phyloP scores from a whole-genome alignment of 2,329 filamentous ascomycete genomes.

The Davidsoniella neocaledoniae region DNA sequence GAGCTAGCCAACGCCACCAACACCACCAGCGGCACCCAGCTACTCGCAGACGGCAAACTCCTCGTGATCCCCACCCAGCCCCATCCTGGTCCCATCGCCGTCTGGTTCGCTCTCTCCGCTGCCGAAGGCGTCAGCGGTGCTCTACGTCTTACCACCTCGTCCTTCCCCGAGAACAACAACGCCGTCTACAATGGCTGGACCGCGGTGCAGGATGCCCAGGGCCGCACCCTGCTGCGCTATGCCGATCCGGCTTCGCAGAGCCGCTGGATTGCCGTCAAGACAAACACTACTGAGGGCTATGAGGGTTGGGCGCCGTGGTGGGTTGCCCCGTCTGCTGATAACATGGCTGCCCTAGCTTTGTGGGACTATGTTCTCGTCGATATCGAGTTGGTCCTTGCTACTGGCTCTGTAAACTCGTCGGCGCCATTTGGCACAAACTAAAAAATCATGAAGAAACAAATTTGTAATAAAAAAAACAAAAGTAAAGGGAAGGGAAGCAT shows the following conservation, averaged over 20 bases:
- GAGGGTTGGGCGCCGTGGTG: conserved; percentile 12
- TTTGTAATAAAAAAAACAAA: neutral
- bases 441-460: neutral
- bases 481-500: neutral
- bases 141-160: conserved; percentile 2
- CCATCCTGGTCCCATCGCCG: conserved; percentile 5
- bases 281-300: conserved; percentile 9
- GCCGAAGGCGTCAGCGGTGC: neutral
- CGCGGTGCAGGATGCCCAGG: neutral
- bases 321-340: conserved; percentile 2
- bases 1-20: neutral
- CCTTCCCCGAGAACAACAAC: conserved; percentile 4
- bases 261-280: conserved; percentile 12
- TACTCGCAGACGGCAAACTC: neutral
- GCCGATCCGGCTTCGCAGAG: neutral
- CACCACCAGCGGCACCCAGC: neutral
- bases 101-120: conserved; percentile 4
- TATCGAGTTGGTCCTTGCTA: conserved; percentile 10
- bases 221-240: conserved; percentile 5
- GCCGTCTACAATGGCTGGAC: conserved; percentile 6
- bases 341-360: neutral
- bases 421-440: conserved; percentile 11
- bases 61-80: conserved; percentile 10
- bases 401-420: conserved; percentile 8
- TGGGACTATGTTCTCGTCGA: conserved; percentile 9